These are phyloP conservation scores for Diaporthe helianthi DNA, from an alignment of 2,329 filamentous ascomycete genomes.

Conservation along the genomic window DNA sequence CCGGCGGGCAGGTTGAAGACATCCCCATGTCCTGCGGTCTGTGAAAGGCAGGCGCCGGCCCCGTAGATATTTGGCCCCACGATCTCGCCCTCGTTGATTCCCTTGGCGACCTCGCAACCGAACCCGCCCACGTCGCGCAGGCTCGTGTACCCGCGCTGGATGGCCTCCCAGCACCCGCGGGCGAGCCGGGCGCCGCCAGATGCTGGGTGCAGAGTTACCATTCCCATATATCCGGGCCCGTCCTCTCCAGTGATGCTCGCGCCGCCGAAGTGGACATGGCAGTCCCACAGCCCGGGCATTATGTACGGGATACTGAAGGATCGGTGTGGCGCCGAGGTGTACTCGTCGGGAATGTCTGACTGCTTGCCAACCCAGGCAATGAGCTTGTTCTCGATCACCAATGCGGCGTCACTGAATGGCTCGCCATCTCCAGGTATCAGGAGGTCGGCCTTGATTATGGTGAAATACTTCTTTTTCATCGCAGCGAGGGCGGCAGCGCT, in stretches of 20 bases:
- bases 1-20: conserved; percentile 45
- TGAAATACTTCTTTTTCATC: conserved; percentile 42
- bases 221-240: conserved; percentile 33
- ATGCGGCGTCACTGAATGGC: conserved; percentile 43
- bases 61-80: conserved; percentile 45
- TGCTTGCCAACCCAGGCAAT: conserved; percentile 49
- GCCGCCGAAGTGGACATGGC: conserved; percentile 44
- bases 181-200: conserved; percentile 44
- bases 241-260: conserved; percentile 35
- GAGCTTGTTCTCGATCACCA: conserved; percentile 46
- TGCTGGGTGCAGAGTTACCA: conserved; percentile 43
- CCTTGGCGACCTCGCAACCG: conserved; percentile 44
- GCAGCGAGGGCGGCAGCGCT: conserved; percentile 1
- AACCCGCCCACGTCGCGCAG: conserved; percentile 45
- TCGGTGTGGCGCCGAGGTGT: conserved; percentile 41
- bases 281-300: conserved; percentile 48
- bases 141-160: conserved; percentile 48
- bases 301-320: conserved; percentile 41
- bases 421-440: conserved; percentile 49
- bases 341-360: conserved; percentile 40
- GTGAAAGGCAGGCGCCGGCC: conserved; percentile 44
- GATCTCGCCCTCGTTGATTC: conserved; percentile 44
- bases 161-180: conserved; percentile 46
- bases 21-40: conserved; percentile 47
- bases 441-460: conserved; percentile 44